Evolutionary conservation across 2,329 filamentous ascomycete species (phyloP), one percentile per base, ranked within the genome.

Genomic region (Cladosporium sp.): DNA sequence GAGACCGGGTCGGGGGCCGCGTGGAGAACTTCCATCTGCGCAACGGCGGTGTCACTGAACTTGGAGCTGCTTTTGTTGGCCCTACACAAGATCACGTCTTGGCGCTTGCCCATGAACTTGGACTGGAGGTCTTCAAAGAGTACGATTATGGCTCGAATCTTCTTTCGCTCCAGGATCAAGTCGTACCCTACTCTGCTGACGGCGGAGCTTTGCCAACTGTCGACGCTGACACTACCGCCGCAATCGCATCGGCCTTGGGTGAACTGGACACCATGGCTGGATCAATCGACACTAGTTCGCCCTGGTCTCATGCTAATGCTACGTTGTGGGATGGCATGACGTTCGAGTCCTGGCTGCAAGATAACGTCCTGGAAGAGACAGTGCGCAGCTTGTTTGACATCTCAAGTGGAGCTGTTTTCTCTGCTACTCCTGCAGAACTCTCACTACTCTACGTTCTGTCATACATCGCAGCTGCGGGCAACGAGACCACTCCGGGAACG

Each of bases 1-100:
- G 73, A 18, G 72, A 72, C 52, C 64, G 72, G 18, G 70, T 75
- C 1, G 73, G 73, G 23, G 73, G 73, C 74, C 46, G 55, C 10
- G 55, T 57, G 31, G 31, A 35, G 11, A 57, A 57, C 55, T 26
- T 23, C 18, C n/a, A 67, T 10, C 31, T 73, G 3, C 59, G 64
- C 2, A 68, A 68, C 18, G 69, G 70, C 7, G 62, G 64, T 6
- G 60, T 68, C 7, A 69, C 67, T n/a, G 74, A 76, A 37, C 65
- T 72, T 11, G 74, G 73, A 7, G 74, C 69, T 10, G 71, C 68
- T 8, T 76, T 72, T 12, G 63, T 74, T 2, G 72, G 72, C 28
- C 73, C 69, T 49, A 73, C 71, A 6, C 67, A 75, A 52, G 68
- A 73, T 28, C 67, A 65, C 10, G 68, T 73, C 1, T 57, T 72